Percentiles rank a stretch among this genome's conserved stretches.
Conservation (phyloP, 2,329 filamentous ascomycete genomes). For the Trichoderma endophyticum region DNA sequence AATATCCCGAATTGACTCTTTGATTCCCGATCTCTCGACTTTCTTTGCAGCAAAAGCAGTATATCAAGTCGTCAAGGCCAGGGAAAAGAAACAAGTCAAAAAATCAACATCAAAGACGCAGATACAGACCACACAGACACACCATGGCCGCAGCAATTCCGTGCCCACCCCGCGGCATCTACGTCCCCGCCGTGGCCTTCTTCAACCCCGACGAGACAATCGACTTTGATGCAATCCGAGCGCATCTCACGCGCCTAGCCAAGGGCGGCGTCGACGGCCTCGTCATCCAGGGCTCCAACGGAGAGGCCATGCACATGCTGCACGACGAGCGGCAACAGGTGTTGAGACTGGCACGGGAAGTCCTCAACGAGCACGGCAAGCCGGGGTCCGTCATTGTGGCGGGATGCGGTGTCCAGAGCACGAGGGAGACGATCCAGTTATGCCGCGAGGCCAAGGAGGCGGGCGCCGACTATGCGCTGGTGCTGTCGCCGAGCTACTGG, state of each 20-base stretch:
- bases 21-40: neutral
- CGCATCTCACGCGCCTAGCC: constrained; percentile 44
- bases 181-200: constrained; percentile 38
- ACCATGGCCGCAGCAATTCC: neutral
- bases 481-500: constrained; percentile 78
- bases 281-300: constrained; percentile 78
- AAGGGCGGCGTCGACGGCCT: constrained; percentile 70
- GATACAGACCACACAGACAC: neutral
- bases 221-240: constrained; percentile 31
- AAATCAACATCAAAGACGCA: neutral
- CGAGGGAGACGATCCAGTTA: constrained; percentile 67
- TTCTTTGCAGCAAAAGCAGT: neutral
- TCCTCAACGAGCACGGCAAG: constrained; percentile 12
- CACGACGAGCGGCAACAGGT: constrained; percentile 67
- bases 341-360: constrained; percentile 53
- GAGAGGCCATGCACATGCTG: constrained; percentile 76
- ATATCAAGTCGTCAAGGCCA: neutral
- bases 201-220: constrained; percentile 36
- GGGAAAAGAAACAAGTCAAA: neutral
- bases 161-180: constrained; percentile 31
- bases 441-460: constrained; percentile 67
- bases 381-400: constrained; percentile 55
- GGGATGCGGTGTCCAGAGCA: constrained; percentile 72
- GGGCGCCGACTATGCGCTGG: constrained; percentile 73
- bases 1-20: neutral